Evolutionary conservation across 2,329 filamentous ascomycete genomes (phyloP).

Genomic region (Pseudonectria buxi): DNA sequence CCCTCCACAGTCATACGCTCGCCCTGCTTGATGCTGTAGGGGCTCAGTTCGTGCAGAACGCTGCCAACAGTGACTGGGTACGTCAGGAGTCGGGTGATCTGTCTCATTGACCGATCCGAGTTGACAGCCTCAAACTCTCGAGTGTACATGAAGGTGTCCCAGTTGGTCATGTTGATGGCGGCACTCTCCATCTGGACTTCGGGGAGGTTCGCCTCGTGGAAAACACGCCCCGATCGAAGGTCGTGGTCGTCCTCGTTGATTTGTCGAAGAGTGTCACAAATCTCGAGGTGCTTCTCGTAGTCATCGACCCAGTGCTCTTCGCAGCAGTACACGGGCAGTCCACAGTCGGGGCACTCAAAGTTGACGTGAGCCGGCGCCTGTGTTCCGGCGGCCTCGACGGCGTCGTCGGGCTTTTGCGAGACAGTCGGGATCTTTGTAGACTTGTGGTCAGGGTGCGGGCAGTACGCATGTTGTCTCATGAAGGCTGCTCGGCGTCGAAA

Average conservation of each 20-base stretch:
- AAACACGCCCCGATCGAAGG: slow-evolving; percentile 79
- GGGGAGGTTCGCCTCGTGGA: slow-evolving; percentile 90
- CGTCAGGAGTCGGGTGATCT: slow-evolving; percentile 86
- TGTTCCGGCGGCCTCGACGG: slow-evolving; percentile 46
- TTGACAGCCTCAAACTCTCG: slow-evolving; percentile 88
- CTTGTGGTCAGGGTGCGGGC: slow-evolving; percentile 82
- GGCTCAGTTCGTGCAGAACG: slow-evolving; percentile 88
- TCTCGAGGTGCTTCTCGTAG: slow-evolving; percentile 84
- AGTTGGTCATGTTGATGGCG: slow-evolving; percentile 94
- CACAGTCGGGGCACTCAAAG: slow-evolving; percentile 95
- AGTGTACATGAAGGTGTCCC: slow-evolving; percentile 95
- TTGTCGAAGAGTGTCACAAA: slow-evolving; percentile 84
- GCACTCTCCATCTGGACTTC: slow-evolving; percentile 86
- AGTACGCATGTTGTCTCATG: slow-evolving; percentile 89
- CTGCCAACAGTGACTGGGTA: slow-evolving; percentile 91
- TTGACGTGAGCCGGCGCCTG: slow-evolving; percentile 73
- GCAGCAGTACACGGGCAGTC: slow-evolving; percentile 86
- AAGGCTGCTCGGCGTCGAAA: slow-evolving; percentile 84
- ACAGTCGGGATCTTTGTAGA: slow-evolving; percentile 63
- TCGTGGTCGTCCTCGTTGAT: slow-evolving; percentile 99
- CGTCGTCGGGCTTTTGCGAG: slow-evolving; percentile 55
- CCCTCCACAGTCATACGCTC: slow-evolving; percentile 80
- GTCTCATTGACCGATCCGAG: slow-evolving; percentile 81
- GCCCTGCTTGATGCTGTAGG: slow-evolving; percentile 71
- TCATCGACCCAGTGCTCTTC: slow-evolving; percentile 95